Conservation (phyloP, 768 basidiomycete species). For the Termitomyces sp. region DNA sequence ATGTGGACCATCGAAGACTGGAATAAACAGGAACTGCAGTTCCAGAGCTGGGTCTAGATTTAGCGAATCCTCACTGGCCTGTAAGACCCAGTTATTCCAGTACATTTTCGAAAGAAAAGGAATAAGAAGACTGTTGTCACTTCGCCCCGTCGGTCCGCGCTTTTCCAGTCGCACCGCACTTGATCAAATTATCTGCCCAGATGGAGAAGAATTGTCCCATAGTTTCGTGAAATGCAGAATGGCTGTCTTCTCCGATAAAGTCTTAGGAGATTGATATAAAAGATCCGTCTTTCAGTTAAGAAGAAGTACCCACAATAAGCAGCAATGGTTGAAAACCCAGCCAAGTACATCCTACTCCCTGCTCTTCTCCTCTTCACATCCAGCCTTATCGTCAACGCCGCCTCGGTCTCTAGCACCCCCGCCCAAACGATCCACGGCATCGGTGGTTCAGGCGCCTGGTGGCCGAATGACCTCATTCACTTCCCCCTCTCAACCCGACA, state of each 20-base stretch:
- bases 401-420: slow-evolving; percentile 22
- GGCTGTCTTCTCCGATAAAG: neutral
- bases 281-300: neutral
- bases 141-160: slow-evolving; percentile 9
- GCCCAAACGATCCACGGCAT: slow-evolving; percentile 34
- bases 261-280: neutral
- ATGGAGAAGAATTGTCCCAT: neutral
- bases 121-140: neutral
- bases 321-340: slow-evolving; percentile 3
- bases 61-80: neutral
- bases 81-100: neutral
- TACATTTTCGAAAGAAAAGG: neutral
- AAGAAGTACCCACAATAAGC: neutral
- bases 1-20: neutral
- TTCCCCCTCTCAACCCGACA: slow-evolving; percentile 36
- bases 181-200: slow-evolving; percentile 11
- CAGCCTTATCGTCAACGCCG: slow-evolving; percentile 6
- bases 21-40: neutral
- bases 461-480: slow-evolving; percentile 36
- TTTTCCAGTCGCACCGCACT: slow-evolving; percentile 3
- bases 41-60: neutral
- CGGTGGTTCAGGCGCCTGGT: slow-evolving; percentile 44
- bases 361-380: neutral
- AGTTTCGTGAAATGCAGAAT: neutral
- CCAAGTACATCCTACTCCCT: neutral